These are phyloP conservation scores for Plasmodium falciparum DNA, from an alignment of 169 alveolate species.

Conservation along the genomic window DNA sequence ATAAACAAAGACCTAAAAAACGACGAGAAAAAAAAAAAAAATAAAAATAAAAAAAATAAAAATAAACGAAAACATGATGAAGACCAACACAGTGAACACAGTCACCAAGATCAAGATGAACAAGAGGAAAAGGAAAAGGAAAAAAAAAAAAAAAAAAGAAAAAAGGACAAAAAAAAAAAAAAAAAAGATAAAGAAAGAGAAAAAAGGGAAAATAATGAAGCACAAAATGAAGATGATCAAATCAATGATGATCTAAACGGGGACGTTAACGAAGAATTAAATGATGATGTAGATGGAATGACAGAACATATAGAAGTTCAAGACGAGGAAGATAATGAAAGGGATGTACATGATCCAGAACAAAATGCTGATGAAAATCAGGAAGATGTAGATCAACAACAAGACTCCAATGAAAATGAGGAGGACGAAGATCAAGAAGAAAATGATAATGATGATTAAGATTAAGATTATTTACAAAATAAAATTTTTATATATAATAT, in stretches of 20 bases:
- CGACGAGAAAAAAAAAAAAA: constrained; percentile 66
- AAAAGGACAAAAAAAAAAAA: constrained; percentile 43
- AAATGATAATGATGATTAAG: not conserved
- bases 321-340: constrained; percentile 44
- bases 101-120: not conserved
- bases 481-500: too few species aligned
- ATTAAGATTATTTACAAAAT: too few species aligned
- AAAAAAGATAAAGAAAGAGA: constrained; percentile 16
- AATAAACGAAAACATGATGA: constrained; percentile 39
- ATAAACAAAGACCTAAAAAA: constrained; percentile 78
- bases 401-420: not conserved
- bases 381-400: constrained; percentile 13
- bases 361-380: constrained; percentile 25
- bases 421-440: not conserved
- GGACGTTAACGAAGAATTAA: constrained; percentile 1
- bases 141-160: constrained; percentile 58
- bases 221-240: not conserved
- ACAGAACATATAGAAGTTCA: constrained; percentile 27
- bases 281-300: not conserved
- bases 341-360: constrained; percentile 47
- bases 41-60: constrained; percentile 22
- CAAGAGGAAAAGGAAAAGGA: constrained; percentile 65
- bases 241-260: constrained; percentile 14
- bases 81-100: not conserved
- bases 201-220: not conserved